A percentile compares a stretch with the other conserved stretches of the same genome.
Evolutionary conservation across 208 protist genomes (phyloP).

Genomic region (Phytomonas francai): DNA sequence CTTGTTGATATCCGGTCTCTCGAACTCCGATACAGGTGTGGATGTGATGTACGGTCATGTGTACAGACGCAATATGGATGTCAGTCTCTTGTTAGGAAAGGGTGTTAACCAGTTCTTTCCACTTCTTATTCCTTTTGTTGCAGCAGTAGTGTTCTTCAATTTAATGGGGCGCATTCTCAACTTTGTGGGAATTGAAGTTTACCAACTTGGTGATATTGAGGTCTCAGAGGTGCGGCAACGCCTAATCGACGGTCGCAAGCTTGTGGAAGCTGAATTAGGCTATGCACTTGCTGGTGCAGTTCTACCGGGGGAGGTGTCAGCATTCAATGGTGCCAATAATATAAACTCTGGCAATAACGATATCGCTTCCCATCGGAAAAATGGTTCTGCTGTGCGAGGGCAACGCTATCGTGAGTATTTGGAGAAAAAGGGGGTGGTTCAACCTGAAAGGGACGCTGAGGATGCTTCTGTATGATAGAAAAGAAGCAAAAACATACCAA

Average conservation of each 20-base stretch:
- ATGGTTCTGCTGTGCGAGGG: constrained; percentile 21
- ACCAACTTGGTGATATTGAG: constrained; percentile 69
- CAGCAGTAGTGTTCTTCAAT: constrained; percentile 58
- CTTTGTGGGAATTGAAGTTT: constrained; percentile 68
- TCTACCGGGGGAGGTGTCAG: constrained; percentile 24
- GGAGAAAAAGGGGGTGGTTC: constrained; percentile 27
- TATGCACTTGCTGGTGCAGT: constrained; percentile 44
- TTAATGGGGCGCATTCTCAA: constrained; percentile 52
- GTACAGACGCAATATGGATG: constrained; percentile 86
- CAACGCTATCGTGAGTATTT: constrained; percentile 72
- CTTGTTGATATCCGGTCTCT: constrained; percentile 70
- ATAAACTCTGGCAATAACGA: background rate
- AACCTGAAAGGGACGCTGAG: background rate
- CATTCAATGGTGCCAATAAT: background rate
- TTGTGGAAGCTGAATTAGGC: constrained; percentile 66
- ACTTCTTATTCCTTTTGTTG: constrained; percentile 82
- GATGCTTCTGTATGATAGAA: background rate
- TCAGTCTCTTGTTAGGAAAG: constrained; percentile 61
- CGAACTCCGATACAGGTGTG: constrained; percentile 23
- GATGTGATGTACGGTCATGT: constrained; percentile 86
- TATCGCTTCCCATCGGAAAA: constrained; percentile 1
- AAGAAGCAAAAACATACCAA: background rate
- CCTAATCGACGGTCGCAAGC: constrained; percentile 66
- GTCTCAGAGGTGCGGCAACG: constrained; percentile 62
- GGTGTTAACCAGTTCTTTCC: constrained; percentile 81